Base-by-base conservation (phyloP, 2,329 filamentous ascomycete species). In the Acephala macrosclerotiorum region DNA sequence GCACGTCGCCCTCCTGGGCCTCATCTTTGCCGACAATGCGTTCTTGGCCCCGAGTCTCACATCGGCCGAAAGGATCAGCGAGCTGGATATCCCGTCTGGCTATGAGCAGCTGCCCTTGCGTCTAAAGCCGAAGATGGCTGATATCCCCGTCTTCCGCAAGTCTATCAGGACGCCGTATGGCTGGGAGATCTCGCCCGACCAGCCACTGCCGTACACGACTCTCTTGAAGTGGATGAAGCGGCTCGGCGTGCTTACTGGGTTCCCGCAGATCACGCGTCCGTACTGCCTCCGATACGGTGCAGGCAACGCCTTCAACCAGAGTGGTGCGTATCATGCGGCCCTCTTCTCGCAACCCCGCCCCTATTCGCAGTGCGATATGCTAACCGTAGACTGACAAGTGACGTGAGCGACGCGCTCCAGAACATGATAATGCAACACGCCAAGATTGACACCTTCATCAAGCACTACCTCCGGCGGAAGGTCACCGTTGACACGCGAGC, bases 1-100 rank as follows among this genome's bases (percentile, higher is more conserved):
- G 5, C 69, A 80, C 67, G 60, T 77, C 18, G 76, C 75, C 59
- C 71, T 80, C 38, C 64, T 79, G 11, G 71, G 74, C 25, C 73
- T 76, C 49, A 66, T 75, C 40, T 75, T 77, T 66, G 60, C 67
- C 20, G 62, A 76, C 60, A 58, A 65, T 14, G 59, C 47, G 25
- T 61, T 56, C 36, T 16, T 18, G 14, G 45, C 59, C 36, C 47
- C 47, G 22, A 61, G 22, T 61, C 29, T 61, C 45, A 55, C 0
- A 25, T 61, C n/a, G n/a, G 33, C 59, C 16, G n/a, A 6, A 22
- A 18, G 25, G 16, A 26, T 61, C 11, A 55, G 49, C 49, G 22
- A 33, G 18, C 35, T 61, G 20, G 35, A 61, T 42, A 55, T 77
- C 58, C 61, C 67, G 59, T 68, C 67, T 60, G 65, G 71, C 26